These are phyloP conservation scores for Volvox carteri DNA, from an alignment of 163 green algal species.

Conservation along the genomic window DNA sequence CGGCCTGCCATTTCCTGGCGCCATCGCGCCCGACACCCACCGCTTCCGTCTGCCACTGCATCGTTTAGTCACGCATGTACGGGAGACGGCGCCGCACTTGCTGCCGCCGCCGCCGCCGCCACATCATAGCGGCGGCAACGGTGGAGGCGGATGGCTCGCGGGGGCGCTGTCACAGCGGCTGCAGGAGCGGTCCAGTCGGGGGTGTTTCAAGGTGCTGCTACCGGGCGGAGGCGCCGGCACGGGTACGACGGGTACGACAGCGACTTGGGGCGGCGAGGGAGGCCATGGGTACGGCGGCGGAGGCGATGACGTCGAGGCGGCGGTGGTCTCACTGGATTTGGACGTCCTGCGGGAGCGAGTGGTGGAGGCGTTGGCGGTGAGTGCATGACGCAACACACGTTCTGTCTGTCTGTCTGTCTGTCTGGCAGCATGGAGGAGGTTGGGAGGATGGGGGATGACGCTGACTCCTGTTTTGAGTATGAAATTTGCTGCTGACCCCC, in stretches of 20 bases:
- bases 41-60: conserved; percentile 18
- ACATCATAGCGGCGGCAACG: neutral
- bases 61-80: neutral
- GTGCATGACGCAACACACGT: too few species aligned
- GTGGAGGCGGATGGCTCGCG: neutral
- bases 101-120: neutral
- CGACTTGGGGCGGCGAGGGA: neutral
- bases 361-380: conserved; percentile 27
- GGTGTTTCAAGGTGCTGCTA: conserved; percentile 14
- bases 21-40: neutral
- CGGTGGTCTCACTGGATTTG: conserved; percentile 2
- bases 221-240: neutral
- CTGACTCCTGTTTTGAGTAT: too few species aligned
- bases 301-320: neutral
- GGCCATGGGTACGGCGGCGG: neutral
- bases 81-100: neutral
- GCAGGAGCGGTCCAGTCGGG: neutral
- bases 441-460: too few species aligned
- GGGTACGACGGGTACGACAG: neutral
- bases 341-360: neutral
- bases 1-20: neutral
- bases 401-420: too few species aligned
- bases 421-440: too few species aligned
- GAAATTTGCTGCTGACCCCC: too few species aligned
- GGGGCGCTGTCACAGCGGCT: conserved; percentile 18